A percentile compares a stretch with the other conserved stretches of the same genome.
phyloP scores from a whole-genome alignment of 768 basidiomycete genomes.

The Tulasnella sp. region DNA sequence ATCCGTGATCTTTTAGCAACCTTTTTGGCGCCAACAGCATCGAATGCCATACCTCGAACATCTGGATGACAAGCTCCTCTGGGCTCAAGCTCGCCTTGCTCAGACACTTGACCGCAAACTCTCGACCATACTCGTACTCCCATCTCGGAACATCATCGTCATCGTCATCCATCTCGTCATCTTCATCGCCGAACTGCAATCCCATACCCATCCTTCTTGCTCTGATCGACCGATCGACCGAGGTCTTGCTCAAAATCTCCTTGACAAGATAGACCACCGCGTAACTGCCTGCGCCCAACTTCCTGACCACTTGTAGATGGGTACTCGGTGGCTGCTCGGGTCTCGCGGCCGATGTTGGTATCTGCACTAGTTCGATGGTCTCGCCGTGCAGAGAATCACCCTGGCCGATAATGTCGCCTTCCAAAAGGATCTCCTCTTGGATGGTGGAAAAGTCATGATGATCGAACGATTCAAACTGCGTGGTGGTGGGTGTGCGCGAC shows the following conservation, averaged over 20 bases:
- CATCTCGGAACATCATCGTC: background rate
- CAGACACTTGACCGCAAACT: constrained; percentile 93
- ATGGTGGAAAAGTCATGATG: constrained; percentile 22
- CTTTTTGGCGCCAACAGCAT: no score
- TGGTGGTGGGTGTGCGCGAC: background rate
- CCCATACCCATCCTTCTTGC: no score
- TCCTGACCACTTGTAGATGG: constrained; percentile 75
- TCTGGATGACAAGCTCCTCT: constrained; percentile 77
- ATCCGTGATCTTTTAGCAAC: no score
- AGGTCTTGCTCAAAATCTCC: constrained; percentile 36
- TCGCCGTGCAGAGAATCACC: constrained; percentile 58
- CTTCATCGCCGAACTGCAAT: background rate
- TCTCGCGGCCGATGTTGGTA: constrained; percentile 29
- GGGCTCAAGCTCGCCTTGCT: constrained; percentile 88
- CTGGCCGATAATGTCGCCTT: constrained; percentile 64
- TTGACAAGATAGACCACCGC: constrained; percentile 90
- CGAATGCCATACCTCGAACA: constrained; percentile 59
- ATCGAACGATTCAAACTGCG: background rate
- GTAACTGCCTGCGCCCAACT: constrained; percentile 81
- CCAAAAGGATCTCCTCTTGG: constrained; percentile 49
- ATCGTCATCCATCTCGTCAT: background rate
- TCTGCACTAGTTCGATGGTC: constrained; percentile 42
- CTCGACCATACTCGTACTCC: constrained; percentile 46
- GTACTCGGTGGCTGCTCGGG: constrained; percentile 19
- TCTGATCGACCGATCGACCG: background rate